Conservation (phyloP, 306 rosid species). For the Rosa lucieae region DNA sequence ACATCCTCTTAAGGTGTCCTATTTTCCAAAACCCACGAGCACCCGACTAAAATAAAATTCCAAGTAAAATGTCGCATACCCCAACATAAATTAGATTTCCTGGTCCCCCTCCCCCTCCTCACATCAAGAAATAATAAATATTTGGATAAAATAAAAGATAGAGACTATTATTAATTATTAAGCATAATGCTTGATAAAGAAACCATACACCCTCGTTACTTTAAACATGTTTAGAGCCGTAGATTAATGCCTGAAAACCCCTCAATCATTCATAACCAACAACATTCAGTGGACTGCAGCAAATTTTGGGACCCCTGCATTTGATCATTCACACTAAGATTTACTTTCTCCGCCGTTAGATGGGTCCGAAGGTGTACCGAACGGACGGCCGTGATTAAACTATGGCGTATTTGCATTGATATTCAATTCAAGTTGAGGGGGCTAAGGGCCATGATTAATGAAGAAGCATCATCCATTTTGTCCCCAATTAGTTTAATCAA, state of each 20-base stretch:
- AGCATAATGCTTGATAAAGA: neutral
- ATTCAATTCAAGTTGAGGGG: conserved; percentile 27
- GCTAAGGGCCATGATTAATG: conserved; percentile 16
- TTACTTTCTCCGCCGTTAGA: conserved; percentile 52
- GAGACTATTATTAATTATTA: neutral
- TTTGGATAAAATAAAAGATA: neutral
- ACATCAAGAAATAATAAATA: conserved; percentile 17
- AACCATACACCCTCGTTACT: conserved; percentile 1
- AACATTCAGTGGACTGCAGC: conserved; percentile 53
- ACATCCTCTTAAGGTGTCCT: conserved; percentile 89
- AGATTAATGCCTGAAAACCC: conserved; percentile 42
- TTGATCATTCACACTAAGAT: conserved; percentile 31
- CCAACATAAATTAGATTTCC: conserved; percentile 57
- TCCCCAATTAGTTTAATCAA: conserved; percentile 17
- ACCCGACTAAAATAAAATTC: conserved; percentile 52
- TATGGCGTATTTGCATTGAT: neutral
- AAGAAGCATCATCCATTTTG: conserved; percentile 47
- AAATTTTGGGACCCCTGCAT: conserved; percentile 54
- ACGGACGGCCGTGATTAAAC: conserved; percentile 36
- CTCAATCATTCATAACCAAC: conserved; percentile 46
- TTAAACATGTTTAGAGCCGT: conserved; percentile 25
- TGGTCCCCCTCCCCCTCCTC: conserved; percentile 64
- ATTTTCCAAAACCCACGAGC: conserved; percentile 99
- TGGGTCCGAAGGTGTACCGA: conserved; percentile 42
- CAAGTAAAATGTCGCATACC: conserved; percentile 45